Evolutionary conservation across 2,329 filamentous ascomycete genomes (phyloP), one percentile per base, ranked within the genome.

Genomic region (Ceratocystis destructans): DNA sequence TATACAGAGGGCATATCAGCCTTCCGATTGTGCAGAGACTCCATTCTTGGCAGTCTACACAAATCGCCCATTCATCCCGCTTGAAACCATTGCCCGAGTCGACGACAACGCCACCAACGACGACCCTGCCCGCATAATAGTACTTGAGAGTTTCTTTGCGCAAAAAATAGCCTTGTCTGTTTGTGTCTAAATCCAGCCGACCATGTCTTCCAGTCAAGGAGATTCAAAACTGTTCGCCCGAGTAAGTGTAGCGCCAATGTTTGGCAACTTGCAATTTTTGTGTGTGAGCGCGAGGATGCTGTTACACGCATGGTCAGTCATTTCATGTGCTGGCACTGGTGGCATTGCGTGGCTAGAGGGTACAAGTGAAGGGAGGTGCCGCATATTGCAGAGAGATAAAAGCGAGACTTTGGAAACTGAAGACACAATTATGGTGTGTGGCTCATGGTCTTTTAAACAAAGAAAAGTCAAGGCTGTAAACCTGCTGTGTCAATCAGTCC

Each of bases 161-260:
- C 48, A 8, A 20, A 20, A 41, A 15, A 15, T 15, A 41, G 12
- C 12, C 12, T 41, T 41, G 37, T 41, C 10, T 31, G 4, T 33
- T 33, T n/a, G 15, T 33, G 53, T 22, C 50, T 55, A 20, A 22
- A 15, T 12, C 8, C 22, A 20, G 53, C 28, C 53, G 25, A 57
- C 6, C 55, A 59, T 59, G 55, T 59, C 55, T 59, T 68, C 66
- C n/a, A 61, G 66, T 7, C 64, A 65, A 79, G 91, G 94, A 78
- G 94, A 97, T 85, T 96, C 94, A 79, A 97, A 96, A 85, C 87
- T 99, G 79, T 99, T 99, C 81, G 93, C 94, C 77, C 87, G 94
- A 81, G 94, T 99, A 84, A 81, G 82, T 77, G 67, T 68, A 20
- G 48, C 20, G 20, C 25, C 22, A 33, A 41, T n/a, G 20, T 57